These are phyloP conservation scores for Liquidambar formosana DNA, from an alignment of 164 flowering plant genomes.

Conservation along the genomic window DNA sequence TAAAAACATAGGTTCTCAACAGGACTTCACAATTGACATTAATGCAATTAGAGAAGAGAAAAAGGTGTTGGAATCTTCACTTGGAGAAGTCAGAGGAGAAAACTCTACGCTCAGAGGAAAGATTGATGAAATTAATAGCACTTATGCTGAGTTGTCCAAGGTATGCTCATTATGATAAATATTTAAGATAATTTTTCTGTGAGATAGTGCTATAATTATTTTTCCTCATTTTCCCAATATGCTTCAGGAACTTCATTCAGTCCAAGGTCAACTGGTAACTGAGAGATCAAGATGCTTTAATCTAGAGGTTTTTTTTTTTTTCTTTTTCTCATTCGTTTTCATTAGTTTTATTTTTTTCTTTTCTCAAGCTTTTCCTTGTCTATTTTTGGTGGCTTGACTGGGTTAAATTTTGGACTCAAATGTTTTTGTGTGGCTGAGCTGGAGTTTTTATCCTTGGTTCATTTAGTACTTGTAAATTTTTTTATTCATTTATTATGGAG, in stretches of 20 bases:
- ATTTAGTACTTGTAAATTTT: not conserved
- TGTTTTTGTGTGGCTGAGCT: not conserved
- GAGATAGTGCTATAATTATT: not conserved
- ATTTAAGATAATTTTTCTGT: not conserved
- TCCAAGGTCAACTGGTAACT: conserved; percentile 72
- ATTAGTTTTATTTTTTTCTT: not conserved
- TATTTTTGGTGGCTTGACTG: not conserved
- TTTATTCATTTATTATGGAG: not conserved
- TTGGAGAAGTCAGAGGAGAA: conserved; percentile 48
- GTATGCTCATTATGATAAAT: conserved; percentile 30
- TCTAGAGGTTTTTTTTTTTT: conserved; percentile 75
- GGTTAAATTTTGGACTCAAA: not conserved
- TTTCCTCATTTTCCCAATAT: conserved; percentile 13
- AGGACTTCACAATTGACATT: conserved; percentile 33
- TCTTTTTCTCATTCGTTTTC: not conserved
- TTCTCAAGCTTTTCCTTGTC: not conserved
- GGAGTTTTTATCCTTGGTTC: too few species aligned
- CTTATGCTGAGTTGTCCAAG: conserved; percentile 73
- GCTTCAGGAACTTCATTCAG: conserved; percentile 81
- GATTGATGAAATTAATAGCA: conserved; percentile 58
- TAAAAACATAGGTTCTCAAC: conserved; percentile 24
- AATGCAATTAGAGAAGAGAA: conserved; percentile 48
- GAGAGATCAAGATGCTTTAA: conserved; percentile 94
- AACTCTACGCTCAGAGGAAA: conserved; percentile 52
- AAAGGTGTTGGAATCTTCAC: conserved; percentile 43